Conservation (phyloP, 768 basidiomycete species). For the Cystobasidium tubakii region DNA sequence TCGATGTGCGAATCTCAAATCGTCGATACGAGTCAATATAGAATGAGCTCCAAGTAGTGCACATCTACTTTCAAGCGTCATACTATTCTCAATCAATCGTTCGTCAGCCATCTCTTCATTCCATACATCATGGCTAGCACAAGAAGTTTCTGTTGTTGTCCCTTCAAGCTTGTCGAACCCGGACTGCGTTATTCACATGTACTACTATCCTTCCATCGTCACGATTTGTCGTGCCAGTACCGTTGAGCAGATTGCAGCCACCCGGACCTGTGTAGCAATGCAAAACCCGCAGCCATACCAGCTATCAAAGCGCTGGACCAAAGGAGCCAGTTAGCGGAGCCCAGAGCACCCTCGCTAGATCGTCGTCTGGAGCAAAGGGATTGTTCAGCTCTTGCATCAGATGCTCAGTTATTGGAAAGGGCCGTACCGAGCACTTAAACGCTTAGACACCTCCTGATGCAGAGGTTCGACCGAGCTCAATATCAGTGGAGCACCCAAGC, state of each 20-base stretch:
- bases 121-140: not conserved
- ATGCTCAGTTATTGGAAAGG: too few species aligned
- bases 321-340: not conserved
- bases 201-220: not conserved
- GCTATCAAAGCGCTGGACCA: conserved; percentile 19
- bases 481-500: not conserved
- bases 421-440: not conserved
- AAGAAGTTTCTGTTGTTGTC: conserved; percentile 1
- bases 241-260: not conserved
- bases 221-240: not conserved
- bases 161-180: not conserved
- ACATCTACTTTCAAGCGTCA: too few species aligned
- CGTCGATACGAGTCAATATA: conserved; percentile 21
- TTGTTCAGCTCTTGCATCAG: too few species aligned
- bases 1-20: conserved; percentile 31
- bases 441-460: not conserved
- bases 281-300: not conserved
- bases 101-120: not conserved
- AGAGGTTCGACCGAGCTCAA: not conserved
- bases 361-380: not conserved
- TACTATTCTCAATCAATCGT: not conserved
- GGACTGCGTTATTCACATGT: not conserved
- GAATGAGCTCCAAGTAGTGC: conserved; percentile 28
- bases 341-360: not conserved
- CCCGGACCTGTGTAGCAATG: not conserved